Evolutionary conservation across 768 basidiomycete species (phyloP), one percentile per base, ranked within the genome.

Genomic region (Rhodosporidiobolus sp.): DNA sequence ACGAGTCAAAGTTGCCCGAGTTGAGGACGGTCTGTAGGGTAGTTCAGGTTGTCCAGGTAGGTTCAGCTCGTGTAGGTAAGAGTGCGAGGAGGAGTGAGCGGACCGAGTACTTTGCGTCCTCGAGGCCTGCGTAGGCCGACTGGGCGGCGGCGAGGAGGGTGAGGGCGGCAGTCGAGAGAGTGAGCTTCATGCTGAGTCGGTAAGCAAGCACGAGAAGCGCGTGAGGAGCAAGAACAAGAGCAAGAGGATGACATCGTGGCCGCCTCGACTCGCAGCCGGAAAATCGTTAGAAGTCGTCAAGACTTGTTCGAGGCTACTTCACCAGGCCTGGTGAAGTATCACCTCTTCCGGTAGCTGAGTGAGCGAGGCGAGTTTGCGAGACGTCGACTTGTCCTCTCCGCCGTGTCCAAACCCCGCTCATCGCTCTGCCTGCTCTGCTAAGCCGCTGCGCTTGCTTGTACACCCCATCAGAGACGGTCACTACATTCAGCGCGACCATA

Each of bases 1-100:
- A 84, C 11, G 89, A 84, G 75, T 92, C 86, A 78, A 94, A 96
- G 74, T 87, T 89, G 77, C 85, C 83, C 28, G 84, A 80, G 77
- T 91, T 89, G 61, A 96, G 84, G 17, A 66, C 71, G 28, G 75
- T 76, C 74, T 76, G 70, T 20, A 9, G 4, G 20, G 6, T 2
- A 34, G 35, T 10, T n/a, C 7, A 53, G 49, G 11, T 46, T 34
- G 35, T 57, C 12, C 7, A 10, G 62, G n/a, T n/a, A n/a, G 35
- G 30, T n/a, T 53, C 58, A 59, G 38, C 32, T 48, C 30, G 24
- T 32, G 19, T n/a, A 30, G 45, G 28, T 30, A 1, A 24, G 20
- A 6, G 32, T 12, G 32, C 22, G 48, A 2, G 43, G 26, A 7
- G 32, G 12, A 24, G 56, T 20, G 61, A 17, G 43, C 70, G 56